A percentile compares a stretch with the other conserved stretches of the same genome.
phyloP scores from a whole-genome alignment of 1,284 basidiomycete species.

The Ustilago tritici region DNA sequence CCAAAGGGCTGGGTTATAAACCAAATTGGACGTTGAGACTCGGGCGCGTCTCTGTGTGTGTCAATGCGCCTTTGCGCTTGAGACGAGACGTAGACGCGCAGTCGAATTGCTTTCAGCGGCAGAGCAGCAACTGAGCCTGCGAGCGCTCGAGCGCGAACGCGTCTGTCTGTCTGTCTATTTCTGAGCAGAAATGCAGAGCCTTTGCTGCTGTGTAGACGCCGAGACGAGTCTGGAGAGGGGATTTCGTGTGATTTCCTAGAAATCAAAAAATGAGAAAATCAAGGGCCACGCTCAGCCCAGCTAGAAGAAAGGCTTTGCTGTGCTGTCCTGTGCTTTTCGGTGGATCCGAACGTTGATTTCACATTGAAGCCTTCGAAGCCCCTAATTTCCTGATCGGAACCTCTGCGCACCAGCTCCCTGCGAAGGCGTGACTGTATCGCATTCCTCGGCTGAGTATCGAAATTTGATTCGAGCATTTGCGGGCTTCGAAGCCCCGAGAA shows the following conservation, averaged over 20 bases:
- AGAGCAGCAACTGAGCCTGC: not conserved
- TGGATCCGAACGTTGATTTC: conserved; percentile 1
- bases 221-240: conserved; percentile 5
- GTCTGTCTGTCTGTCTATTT: not conserved
- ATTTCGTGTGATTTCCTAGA: conserved; percentile 11
- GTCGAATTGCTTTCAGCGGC: not conserved
- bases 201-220: not conserved
- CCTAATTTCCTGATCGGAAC: not conserved
- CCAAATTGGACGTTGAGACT: conserved; percentile 10
- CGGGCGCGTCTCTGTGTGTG: conserved; percentile 1
- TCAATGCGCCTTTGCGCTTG: conserved; percentile 2
- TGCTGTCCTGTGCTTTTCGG: not conserved
- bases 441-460: not conserved
- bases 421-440: not conserved
- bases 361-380: conserved; percentile 28
- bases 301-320: not conserved
- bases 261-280: conserved; percentile 12
- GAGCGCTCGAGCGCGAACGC: not conserved
- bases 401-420: not conserved
- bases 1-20: conserved; percentile 48
- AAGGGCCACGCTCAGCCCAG: conserved; percentile 9
- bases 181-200: conserved; percentile 1
- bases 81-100: conserved; percentile 9
- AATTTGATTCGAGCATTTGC: conserved; percentile 1
- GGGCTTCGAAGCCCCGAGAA: conserved; percentile 14